Percentiles rank a stretch among this genome's conserved stretches.
phyloP scores from a whole-genome alignment of 106 monocot genomes.

The Acorus calamus region DNA sequence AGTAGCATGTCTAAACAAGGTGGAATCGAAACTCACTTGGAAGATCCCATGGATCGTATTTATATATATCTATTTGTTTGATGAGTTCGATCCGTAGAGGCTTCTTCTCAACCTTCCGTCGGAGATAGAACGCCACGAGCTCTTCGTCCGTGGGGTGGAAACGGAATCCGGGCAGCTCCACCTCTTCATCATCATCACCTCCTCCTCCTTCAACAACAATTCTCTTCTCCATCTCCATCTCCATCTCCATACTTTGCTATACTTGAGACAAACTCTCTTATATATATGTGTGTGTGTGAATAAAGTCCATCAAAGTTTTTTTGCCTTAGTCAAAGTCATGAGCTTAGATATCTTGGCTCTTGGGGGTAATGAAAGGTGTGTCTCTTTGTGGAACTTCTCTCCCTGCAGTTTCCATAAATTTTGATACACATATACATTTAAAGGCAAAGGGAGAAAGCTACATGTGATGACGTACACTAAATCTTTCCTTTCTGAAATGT shows the following conservation, averaged over 20 bases:
- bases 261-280: no score
- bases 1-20: neutral
- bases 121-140: conserved; percentile 79
- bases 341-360: no score
- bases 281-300: no score
- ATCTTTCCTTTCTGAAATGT: no score
- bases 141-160: conserved; percentile 92
- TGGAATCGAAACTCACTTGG: conserved; percentile 43
- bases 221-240: conserved; percentile 2
- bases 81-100: conserved; percentile 55
- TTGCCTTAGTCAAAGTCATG: no score
- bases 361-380: no score
- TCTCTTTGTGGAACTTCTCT: no score
- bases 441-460: no score
- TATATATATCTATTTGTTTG: conserved; percentile 71
- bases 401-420: no score
- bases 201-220: neutral
- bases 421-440: no score
- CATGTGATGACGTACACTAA: no score
- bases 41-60: conserved; percentile 79
- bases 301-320: no score
- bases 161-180: conserved; percentile 73
- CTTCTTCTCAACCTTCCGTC: conserved; percentile 63
- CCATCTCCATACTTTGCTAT: neutral
- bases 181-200: conserved; percentile 25